Evolutionary conservation across 805 yeast genomes (phyloP).

Genomic region (Pichia cabralensis): DNA sequence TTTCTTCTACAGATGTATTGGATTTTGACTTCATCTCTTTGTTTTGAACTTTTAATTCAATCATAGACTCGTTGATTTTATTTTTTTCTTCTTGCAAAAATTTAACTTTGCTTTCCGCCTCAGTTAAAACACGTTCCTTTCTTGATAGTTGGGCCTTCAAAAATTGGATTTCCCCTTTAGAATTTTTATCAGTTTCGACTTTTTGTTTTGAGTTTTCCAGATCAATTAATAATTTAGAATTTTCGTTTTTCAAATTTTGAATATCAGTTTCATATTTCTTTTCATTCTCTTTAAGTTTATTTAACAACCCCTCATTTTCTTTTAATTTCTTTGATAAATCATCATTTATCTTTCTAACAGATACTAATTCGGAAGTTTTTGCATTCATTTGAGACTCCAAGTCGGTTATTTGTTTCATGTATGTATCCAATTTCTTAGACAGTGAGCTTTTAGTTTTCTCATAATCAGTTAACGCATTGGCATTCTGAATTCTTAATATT

Average conservation of each 20-base stretch:
- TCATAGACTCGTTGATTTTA: constrained; percentile 28
- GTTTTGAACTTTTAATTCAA: constrained; percentile 32
- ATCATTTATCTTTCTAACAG: constrained; percentile 12
- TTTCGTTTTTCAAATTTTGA: constrained; percentile 28
- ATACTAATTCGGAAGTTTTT: constrained; percentile 13
- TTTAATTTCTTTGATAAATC: constrained; percentile 5
- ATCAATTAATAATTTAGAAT: constrained; percentile 24
- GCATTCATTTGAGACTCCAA: constrained; percentile 12
- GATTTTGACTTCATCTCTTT: constrained; percentile 31
- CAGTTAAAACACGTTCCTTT: constrained; percentile 33
- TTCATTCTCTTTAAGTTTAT: constrained; percentile 20
- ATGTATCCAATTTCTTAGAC: constrained; percentile 16
- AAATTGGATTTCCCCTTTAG: constrained; percentile 39
- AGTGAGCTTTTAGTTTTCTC: constrained; percentile 21
- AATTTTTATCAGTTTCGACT: constrained; percentile 31
- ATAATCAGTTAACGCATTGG: constrained; percentile 27
- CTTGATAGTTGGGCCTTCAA: constrained; percentile 26
- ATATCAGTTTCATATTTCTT: constrained; percentile 23
- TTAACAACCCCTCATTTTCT: constrained; percentile 9
- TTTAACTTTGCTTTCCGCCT: constrained; percentile 28
- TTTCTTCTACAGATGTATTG: constrained; percentile 28
- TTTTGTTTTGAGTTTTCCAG: constrained; percentile 21
- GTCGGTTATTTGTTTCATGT: constrained; percentile 13
- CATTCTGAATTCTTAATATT: constrained; percentile 27
- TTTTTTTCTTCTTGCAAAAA: constrained; percentile 31